Base-by-base conservation (phyloP, 495 filamentous ascomycete species). In the Aspergillus sclerotioniger region DNA sequence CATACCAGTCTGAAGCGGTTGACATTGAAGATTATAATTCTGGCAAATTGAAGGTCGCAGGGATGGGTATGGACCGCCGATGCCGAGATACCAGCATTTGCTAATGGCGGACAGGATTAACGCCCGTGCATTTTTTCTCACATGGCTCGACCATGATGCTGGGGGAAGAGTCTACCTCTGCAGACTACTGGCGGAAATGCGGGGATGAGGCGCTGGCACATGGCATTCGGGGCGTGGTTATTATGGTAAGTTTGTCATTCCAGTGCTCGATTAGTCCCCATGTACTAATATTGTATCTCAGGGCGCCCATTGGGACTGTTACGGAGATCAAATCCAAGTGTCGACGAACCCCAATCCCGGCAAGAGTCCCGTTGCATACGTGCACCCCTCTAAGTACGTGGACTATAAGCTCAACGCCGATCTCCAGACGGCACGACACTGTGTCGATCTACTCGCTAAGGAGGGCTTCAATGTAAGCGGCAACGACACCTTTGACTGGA, bases 141-240 rank as follows among this genome's bases (percentile, higher is more conserved):
- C 84, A 87, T 77, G 84, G 84, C 68, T 84, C 82, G 37, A 86
- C 83, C 25, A 85, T 85, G 82, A 86, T 87, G 83, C 72, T 87
- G 13, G 84, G 83, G 43, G 84, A 85, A 57, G 76, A 84, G 56
- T 81, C 77, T 44, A 62, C 72, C 15, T 83, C 82, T 0, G 83
- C 81, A 12, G 73, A 75, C 7, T 86, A 86, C 65, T 87, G 84
- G 84, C 82, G 82, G 54, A 73, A 78, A 60, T 84, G 81, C 63
- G 84, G 84, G 6, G 81, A 84, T 54, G 81, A 81, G 55, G 84
- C 83, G 0, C 71, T 85, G 0, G 77, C 73, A 1, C 67, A 77
- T 39, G 76, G 75, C 31, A 77, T 87, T 62, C 82, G 84, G 67
- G 78, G 80, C 16, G 77, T 86, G 1, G 69, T 87, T 25, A 84